Evolutionary conservation across 805 yeast species (phyloP).

Genomic region (Candida vaughaniae): DNA sequence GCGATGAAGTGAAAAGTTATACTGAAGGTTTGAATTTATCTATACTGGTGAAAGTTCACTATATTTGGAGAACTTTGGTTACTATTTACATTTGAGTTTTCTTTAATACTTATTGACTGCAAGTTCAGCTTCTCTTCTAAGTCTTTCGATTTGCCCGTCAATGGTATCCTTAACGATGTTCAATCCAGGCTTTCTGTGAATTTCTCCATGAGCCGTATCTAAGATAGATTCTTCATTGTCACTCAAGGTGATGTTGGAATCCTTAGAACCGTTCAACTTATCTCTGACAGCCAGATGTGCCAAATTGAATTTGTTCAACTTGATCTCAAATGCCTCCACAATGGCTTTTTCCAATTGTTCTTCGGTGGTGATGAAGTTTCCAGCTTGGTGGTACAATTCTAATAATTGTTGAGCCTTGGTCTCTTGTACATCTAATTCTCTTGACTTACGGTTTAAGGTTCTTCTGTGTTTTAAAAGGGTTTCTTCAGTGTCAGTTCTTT

Average conservation of each 20-base stretch:
- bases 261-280: slow-evolving; percentile 31
- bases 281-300: slow-evolving; percentile 33
- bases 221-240: slow-evolving; percentile 32
- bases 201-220: slow-evolving; percentile 39
- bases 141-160: slow-evolving; percentile 37
- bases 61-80: no score
- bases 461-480: slow-evolving; percentile 58
- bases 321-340: slow-evolving; percentile 52
- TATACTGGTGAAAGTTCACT: no score
- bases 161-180: slow-evolving; percentile 36
- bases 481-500: slow-evolving; percentile 69
- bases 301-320: slow-evolving; percentile 32
- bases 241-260: slow-evolving; percentile 27
- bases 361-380: slow-evolving; percentile 71
- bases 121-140: slow-evolving; percentile 37
- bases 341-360: slow-evolving; percentile 58
- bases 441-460: slow-evolving; percentile 59
- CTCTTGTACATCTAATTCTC: slow-evolving; percentile 52
- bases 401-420: slow-evolving; percentile 56
- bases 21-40: no score
- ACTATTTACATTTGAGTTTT: not conserved
- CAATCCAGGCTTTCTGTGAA: slow-evolving; percentile 43
- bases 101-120: slow-evolving; percentile 19
- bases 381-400: slow-evolving; percentile 69
- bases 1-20: no score